phyloP scores from a whole-genome alignment of 1,284 basidiomycete genomes.

The Tylopilus orsonianus region DNA sequence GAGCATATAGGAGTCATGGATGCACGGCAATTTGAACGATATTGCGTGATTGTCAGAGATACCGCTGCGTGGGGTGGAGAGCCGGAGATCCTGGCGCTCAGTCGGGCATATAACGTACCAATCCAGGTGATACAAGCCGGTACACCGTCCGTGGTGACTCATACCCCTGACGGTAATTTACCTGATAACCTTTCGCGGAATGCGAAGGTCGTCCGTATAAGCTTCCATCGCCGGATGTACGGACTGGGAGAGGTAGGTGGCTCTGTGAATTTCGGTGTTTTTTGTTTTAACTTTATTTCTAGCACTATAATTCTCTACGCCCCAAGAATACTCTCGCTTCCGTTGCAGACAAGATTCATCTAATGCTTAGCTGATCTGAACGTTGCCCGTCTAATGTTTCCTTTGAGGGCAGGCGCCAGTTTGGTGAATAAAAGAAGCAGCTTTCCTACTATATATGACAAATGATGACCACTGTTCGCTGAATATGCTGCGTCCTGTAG shows the following conservation, averaged over 20 bases:
- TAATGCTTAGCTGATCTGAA: constrained; percentile 35
- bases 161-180: constrained; percentile 51
- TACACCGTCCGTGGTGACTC: constrained; percentile 80
- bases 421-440: background rate
- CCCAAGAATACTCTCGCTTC: constrained; percentile 47
- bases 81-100: constrained; percentile 92
- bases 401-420: background rate
- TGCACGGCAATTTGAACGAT: constrained; percentile 66
- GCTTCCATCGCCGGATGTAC: constrained; percentile 90
- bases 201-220: constrained; percentile 67
- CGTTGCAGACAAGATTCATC: constrained; percentile 43
- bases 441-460: background rate
- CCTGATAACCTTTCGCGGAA: constrained; percentile 38
- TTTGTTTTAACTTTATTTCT: constrained; percentile 8
- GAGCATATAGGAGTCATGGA: constrained; percentile 72
- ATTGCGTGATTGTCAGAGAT: constrained; percentile 79
- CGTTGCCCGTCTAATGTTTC: background rate
- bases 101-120: constrained; percentile 79
- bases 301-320: constrained; percentile 89
- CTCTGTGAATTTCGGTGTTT: background rate
- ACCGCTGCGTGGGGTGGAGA: constrained; percentile 97
- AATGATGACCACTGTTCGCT: background rate
- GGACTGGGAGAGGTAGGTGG: constrained; percentile 85
- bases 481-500: background rate
- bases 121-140: constrained; percentile 92